phyloP scores from a whole-genome alignment of 495 filamentous ascomycete species.

The Daldinia bambusicola region DNA sequence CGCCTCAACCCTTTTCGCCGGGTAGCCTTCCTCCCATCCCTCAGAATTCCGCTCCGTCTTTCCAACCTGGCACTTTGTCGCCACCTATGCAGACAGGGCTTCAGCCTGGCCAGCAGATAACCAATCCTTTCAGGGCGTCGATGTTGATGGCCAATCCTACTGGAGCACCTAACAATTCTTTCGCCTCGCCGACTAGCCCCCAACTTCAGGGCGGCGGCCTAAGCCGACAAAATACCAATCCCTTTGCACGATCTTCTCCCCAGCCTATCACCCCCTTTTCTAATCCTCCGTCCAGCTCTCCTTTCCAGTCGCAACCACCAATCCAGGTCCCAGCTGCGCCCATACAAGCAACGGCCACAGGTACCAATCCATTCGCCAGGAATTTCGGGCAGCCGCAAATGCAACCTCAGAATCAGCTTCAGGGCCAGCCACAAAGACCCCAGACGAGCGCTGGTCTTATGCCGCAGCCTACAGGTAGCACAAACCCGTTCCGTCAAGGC shows the following conservation, averaged over 20 bases:
- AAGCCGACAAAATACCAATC: conserved; percentile 81
- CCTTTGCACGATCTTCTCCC: conserved; percentile 73
- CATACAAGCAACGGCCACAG: conserved; percentile 70
- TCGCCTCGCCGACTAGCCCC: conserved; percentile 49
- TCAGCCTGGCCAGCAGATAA: conserved; percentile 65
- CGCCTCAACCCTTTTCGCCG: conserved; percentile 69
- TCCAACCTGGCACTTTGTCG: conserved; percentile 53
- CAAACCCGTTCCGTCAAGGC: conserved; percentile 93
- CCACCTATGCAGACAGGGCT: conserved; percentile 55
- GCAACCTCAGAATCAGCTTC: conserved; percentile 24
- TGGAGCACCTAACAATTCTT: conserved; percentile 50
- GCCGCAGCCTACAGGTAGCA: conserved; percentile 81
- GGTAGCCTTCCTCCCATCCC: conserved; percentile 69
- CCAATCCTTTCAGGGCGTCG: conserved; percentile 90
- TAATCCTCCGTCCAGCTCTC: conserved; percentile 59
- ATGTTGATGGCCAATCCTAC: conserved; percentile 72
- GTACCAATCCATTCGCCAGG: conserved; percentile 77
- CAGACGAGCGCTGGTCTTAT: conserved; percentile 61
- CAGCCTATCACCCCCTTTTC: conserved; percentile 59
- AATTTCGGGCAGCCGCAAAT: conserved; percentile 52
- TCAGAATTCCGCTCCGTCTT: conserved; percentile 68
- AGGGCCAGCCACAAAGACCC: conserved; percentile 50
- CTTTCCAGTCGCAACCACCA: conserved; percentile 61
- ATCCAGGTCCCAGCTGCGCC: conserved; percentile 58
- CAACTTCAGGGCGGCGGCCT: conserved; percentile 53